Conservation (phyloP, 73 alveolate species). For the Durusdinium trenchii region DNA sequence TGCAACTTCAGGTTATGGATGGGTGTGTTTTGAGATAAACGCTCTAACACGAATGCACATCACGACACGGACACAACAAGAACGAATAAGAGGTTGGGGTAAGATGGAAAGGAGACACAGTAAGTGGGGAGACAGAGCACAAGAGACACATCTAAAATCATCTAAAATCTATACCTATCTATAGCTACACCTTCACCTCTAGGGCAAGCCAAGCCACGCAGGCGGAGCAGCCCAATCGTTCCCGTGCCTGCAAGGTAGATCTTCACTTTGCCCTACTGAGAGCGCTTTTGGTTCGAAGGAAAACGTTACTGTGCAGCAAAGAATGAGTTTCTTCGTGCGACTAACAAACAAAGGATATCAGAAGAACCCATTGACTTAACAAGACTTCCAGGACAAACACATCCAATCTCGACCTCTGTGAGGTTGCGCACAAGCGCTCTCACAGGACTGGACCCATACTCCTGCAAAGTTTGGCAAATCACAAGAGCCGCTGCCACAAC, state of each 20-base stretch:
- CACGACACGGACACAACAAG: too few species aligned
- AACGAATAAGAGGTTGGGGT: too few species aligned
- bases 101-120: too few species aligned
- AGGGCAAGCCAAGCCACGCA: background rate
- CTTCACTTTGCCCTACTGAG: too few species aligned
- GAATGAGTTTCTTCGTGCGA: background rate
- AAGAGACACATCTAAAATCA: background rate
- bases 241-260: background rate
- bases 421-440: background rate
- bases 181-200: background rate
- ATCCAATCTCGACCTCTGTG: constrained; percentile 13
- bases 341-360: too few species aligned
- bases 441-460: background rate
- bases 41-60: too few species aligned
- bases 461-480: background rate
- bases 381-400: too few species aligned
- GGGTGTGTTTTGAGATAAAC: too few species aligned
- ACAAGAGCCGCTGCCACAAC: background rate
- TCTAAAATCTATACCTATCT: background rate
- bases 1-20: too few species aligned
- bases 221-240: background rate
- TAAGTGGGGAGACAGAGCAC: background rate
- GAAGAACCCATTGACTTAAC: too few species aligned
- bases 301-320: background rate
- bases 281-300: too few species aligned